Evolutionary conservation across 148 eudicot species (phyloP).

Genomic region (Silene latifolia): DNA sequence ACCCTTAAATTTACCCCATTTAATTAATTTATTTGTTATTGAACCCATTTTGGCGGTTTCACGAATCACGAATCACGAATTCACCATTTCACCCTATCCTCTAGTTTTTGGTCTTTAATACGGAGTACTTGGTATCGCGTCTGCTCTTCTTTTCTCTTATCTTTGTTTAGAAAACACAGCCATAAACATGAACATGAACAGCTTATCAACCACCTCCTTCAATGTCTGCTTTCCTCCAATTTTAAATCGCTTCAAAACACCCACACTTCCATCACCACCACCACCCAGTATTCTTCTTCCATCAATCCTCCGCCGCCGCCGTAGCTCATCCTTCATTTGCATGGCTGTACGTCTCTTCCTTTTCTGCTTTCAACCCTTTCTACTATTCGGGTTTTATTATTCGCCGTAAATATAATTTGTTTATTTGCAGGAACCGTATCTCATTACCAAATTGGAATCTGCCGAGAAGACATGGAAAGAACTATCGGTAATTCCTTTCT

Average conservation of each 20-base stretch:
- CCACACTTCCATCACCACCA: conserved; percentile 9
- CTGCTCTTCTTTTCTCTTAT: too few species aligned
- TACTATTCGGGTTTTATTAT: background rate
- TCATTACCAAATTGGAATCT: conserved; percentile 77
- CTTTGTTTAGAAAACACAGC: too few species aligned
- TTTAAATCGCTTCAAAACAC: conserved; percentile 18
- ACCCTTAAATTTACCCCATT: too few species aligned
- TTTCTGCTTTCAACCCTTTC: background rate
- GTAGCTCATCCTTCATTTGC: conserved; percentile 53
- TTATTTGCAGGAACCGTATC: conserved; percentile 72
- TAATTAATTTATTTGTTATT: too few species aligned
- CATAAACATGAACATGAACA: conserved; percentile 34
- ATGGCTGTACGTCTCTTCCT: conserved; percentile 60
- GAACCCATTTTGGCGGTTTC: too few species aligned
- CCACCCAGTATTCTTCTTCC: conserved; percentile 7
- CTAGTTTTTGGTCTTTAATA: too few species aligned
- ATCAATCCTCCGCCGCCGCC: conserved; percentile 13
- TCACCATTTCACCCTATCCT: too few species aligned
- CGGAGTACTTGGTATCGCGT: too few species aligned
- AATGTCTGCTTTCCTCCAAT: conserved; percentile 23
- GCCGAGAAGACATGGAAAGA: conserved; percentile 97
- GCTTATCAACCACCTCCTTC: conserved; percentile 38
- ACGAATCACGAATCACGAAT: too few species aligned
- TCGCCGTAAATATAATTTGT: background rate
- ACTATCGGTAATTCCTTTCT: conserved; percentile 49